These are phyloP conservation scores for Pleurotus citrinopileatus DNA, from an alignment of 768 basidiomycete genomes.

Conservation along the genomic window DNA sequence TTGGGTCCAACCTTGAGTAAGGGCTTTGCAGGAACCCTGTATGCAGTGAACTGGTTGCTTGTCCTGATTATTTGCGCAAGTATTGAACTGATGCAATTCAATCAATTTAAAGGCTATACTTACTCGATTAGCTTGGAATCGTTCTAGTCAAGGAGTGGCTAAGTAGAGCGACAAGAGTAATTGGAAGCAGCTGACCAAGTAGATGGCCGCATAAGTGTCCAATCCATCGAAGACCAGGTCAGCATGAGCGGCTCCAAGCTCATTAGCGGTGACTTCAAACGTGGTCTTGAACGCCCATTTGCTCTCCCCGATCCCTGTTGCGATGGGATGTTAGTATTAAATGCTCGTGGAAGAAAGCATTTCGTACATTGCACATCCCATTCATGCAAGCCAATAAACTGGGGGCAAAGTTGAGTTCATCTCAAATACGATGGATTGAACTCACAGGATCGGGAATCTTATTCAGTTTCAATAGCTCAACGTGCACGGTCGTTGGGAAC, in stretches of 20 bases:
- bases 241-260: conserved; percentile 43
- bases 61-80: conserved; percentile 48
- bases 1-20: conserved; percentile 56
- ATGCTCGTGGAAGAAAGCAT: not conserved
- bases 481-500: conserved; percentile 86
- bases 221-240: conserved; percentile 90
- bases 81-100: not conserved
- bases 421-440: conserved; percentile 10
- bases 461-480: conserved; percentile 70
- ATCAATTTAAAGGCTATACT: conserved; percentile 13
- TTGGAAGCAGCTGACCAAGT: conserved; percentile 46
- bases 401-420: not conserved
- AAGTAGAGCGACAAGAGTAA: not conserved
- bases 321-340: not conserved
- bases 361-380: conserved; percentile 86
- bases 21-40: conserved; percentile 60
- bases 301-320: conserved; percentile 86
- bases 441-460: conserved; percentile 83
- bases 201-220: conserved; percentile 82
- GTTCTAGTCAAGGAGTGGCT: conserved; percentile 58
- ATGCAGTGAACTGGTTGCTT: conserved; percentile 81
- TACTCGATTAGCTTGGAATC: conserved; percentile 65
- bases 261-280: conserved; percentile 49
- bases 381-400: conserved; percentile 80
- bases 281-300: conserved; percentile 80